Conservation (phyloP, 2,329 filamentous ascomycete genomes). For the Aspergillus sergii region DNA sequence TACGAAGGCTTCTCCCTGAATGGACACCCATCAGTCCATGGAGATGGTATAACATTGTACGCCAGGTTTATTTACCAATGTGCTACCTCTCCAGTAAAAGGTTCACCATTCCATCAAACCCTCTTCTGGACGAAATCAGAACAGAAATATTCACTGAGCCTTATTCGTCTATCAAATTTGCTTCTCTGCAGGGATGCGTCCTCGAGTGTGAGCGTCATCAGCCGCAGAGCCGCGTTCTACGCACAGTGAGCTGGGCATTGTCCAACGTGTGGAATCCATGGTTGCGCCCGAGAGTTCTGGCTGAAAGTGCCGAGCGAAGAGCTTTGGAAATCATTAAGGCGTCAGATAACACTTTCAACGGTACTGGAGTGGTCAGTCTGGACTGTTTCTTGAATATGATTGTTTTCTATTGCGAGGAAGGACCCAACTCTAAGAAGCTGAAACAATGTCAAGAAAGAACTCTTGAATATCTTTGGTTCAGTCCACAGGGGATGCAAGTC, state of each 20-base stretch:
- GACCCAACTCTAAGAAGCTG: not conserved
- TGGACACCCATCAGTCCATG: slow-evolving; percentile 1
- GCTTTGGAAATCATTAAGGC: not conserved
- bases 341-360: not conserved
- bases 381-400: slow-evolving; percentile 3
- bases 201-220: not conserved
- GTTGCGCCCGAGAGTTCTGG: not conserved
- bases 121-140: not conserved
- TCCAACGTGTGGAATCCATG: slow-evolving; percentile 2
- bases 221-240: slow-evolving; percentile 1
- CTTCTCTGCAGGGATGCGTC: not conserved
- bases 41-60: not conserved
- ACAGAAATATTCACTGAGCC: not conserved
- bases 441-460: not conserved
- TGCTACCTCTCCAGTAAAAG: not conserved
- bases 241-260: not conserved
- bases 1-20: slow-evolving; percentile 1
- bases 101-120: not conserved
- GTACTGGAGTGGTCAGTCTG: not conserved
- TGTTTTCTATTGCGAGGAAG: not conserved
- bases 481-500: not conserved
- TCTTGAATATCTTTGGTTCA: not conserved
- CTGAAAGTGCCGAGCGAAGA: not conserved
- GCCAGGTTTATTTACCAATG: not conserved
- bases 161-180: not conserved